Conservation (phyloP, 164 flowering plant genomes). For the Dillenia suffruticosa region DNA sequence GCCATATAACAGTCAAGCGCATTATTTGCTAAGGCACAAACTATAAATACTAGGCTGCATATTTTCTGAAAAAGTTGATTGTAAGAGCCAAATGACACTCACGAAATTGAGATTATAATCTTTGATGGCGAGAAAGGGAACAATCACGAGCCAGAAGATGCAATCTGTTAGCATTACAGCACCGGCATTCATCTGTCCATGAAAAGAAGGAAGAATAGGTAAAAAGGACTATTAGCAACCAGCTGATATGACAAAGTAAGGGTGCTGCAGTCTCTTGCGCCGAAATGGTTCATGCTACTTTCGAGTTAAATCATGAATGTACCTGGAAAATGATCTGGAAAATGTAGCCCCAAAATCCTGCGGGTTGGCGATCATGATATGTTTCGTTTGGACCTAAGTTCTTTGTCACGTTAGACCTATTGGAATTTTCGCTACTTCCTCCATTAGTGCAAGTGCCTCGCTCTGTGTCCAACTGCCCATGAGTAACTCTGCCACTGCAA, state of each 20-base stretch:
- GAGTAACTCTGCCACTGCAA: conserved; percentile 34
- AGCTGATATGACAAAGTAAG: background rate
- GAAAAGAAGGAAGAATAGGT: conserved; percentile 3
- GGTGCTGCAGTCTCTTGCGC: too few species aligned
- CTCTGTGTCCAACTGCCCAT: conserved; percentile 43
- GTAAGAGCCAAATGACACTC: conserved; percentile 25
- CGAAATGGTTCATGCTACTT: too few species aligned
- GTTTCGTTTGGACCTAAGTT: conserved; percentile 13
- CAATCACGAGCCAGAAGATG: conserved; percentile 87
- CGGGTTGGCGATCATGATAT: conserved; percentile 27
- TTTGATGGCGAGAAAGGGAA: conserved; percentile 72
- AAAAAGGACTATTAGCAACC: background rate
- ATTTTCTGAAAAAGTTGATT: too few species aligned
- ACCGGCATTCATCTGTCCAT: conserved; percentile 82
- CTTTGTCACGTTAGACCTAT: conserved; percentile 15
- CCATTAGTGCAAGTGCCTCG: conserved; percentile 30
- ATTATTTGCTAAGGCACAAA: too few species aligned
- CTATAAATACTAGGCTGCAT: too few species aligned
- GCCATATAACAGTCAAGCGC: too few species aligned
- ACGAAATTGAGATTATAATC: conserved; percentile 66
- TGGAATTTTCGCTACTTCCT: conserved; percentile 15
- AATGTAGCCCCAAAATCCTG: conserved; percentile 61
- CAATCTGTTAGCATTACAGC: conserved; percentile 91
- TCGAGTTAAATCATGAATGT: background rate
- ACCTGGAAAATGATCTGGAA: conserved; percentile 93